Conservation (phyloP, 2,329 filamentous ascomycete species). For the Sclerotinia minor region DNA sequence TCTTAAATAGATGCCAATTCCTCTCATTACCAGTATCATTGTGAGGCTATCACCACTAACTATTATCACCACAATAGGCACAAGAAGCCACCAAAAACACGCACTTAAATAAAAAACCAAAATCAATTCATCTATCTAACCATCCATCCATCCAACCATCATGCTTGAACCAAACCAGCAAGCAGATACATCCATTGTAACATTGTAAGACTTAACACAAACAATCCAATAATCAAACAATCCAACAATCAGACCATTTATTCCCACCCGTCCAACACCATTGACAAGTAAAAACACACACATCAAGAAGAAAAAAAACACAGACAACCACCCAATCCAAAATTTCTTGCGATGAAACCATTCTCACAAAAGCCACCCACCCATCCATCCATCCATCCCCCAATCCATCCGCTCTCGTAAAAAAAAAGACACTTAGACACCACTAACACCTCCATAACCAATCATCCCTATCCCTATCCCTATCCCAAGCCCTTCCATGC, state of each 20-base stretch:
- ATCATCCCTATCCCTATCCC: neutral
- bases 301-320: neutral
- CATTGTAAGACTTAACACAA: too few species aligned
- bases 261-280: neutral
- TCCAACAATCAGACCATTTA: neutral
- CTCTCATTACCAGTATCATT: too few species aligned
- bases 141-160: neutral
- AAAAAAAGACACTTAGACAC: constrained; percentile 10
- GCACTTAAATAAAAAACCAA: neutral
- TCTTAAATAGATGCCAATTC: too few species aligned
- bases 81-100: neutral
- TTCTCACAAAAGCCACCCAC: constrained; percentile 17
- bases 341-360: constrained; percentile 2
- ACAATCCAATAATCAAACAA: too few species aligned
- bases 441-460: constrained; percentile 6
- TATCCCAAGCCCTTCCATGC: too few species aligned
- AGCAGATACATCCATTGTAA: neutral
- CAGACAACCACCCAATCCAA: constrained; percentile 3
- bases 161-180: neutral
- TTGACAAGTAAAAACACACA: neutral
- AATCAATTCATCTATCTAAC: constrained; percentile 4
- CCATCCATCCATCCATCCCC: too few species aligned
- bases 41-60: too few species aligned
- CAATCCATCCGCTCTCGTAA: neutral
- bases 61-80: neutral